phyloP scores from a whole-genome alignment of 2,329 filamentous ascomycete genomes.

The Xylariaceae sp. region DNA sequence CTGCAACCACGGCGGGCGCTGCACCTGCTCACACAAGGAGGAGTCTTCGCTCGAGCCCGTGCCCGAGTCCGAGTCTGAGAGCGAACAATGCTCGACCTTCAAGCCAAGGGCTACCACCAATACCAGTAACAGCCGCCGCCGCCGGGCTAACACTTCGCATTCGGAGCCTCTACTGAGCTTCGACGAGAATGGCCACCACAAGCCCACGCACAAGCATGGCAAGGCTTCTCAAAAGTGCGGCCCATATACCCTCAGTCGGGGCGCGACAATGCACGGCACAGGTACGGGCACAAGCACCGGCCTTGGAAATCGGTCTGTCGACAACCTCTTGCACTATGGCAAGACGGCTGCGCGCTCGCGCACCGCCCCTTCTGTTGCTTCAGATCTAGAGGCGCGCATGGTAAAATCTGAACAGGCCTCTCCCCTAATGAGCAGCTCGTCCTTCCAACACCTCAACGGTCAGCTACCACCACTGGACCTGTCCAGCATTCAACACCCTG shows the following conservation, averaged over 20 bases:
- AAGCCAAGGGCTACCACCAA: constrained; percentile 38
- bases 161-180: constrained; percentile 59
- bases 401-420: constrained; percentile 63
- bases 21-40: constrained; percentile 64
- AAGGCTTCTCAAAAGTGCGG: constrained; percentile 60
- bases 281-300: constrained; percentile 48
- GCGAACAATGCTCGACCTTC: constrained; percentile 37
- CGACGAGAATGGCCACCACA: constrained; percentile 64
- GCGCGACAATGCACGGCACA: constrained; percentile 44
- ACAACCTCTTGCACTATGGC: constrained; percentile 42
- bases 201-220: constrained; percentile 58
- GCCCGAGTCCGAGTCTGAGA: constrained; percentile 61
- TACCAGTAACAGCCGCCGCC: constrained; percentile 40
- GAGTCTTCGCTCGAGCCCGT: constrained; percentile 61
- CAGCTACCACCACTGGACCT: constrained; percentile 59
- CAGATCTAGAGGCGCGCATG: constrained; percentile 47
- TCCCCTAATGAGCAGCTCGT: constrained; percentile 49
- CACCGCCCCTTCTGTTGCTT: constrained; percentile 29
- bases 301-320: constrained; percentile 43
- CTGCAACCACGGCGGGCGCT: constrained; percentile 67
- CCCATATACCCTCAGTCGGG: constrained; percentile 59
- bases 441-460: constrained; percentile 51
- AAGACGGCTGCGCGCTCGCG: constrained; percentile 37
- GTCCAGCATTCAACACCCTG: constrained; percentile 51
- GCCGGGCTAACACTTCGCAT: constrained; percentile 60